phyloP scores from a whole-genome alignment of 2,329 filamentous ascomycete genomes.

The Talaromyces islandicus region DNA sequence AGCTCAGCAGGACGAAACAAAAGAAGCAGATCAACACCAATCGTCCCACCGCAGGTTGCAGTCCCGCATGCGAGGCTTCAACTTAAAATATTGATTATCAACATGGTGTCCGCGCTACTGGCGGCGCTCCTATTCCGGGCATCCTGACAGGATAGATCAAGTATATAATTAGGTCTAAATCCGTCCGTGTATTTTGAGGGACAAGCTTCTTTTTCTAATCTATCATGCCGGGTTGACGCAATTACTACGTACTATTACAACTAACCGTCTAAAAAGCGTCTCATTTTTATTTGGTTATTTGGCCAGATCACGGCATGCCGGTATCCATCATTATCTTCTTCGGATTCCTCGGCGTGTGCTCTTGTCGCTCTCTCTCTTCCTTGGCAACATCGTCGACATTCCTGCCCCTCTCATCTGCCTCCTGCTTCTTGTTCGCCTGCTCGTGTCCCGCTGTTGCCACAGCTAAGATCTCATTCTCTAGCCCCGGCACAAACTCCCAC shows the following conservation, averaged over 20 bases:
- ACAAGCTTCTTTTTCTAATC: neutral
- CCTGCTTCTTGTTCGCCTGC: constrained; percentile 24
- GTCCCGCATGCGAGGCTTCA: neutral
- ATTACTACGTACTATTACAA: neutral
- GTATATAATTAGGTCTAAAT: neutral
- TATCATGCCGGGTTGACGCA: neutral
- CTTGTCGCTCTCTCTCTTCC: constrained; percentile 33
- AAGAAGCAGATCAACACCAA: neutral
- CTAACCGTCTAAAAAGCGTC: neutral
- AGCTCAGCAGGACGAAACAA: neutral
- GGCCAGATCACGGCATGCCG: constrained; percentile 9
- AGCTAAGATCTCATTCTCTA: constrained; percentile 73
- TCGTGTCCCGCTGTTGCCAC: constrained; percentile 80
- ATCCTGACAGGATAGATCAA: neutral
- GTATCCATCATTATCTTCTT: constrained; percentile 44
- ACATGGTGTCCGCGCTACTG: neutral
- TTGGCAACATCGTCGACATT: constrained; percentile 33
- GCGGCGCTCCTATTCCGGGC: neutral
- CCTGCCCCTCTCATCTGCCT: constrained; percentile 19
- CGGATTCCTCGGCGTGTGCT: constrained; percentile 35
- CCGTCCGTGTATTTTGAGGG: no score
- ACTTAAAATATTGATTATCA: neutral
- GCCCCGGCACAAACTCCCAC: constrained; percentile 65
- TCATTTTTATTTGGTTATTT: neutral
- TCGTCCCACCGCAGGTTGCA: neutral